phyloP scores from a whole-genome alignment of 1,284 basidiomycete species.

The Xerocomus cyaneibrunnescens region DNA sequence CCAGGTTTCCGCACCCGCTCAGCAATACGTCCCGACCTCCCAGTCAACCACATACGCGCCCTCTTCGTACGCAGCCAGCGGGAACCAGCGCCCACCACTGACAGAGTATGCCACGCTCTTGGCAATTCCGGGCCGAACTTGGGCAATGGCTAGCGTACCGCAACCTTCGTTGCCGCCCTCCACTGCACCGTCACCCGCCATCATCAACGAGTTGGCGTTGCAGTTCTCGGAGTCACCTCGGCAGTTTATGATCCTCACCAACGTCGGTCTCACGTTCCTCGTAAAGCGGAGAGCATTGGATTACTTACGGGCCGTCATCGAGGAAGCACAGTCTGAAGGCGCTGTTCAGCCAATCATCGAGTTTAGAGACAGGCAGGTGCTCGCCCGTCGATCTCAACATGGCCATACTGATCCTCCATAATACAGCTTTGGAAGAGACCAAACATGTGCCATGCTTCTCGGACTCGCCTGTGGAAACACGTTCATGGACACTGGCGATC shows the following conservation, averaged over 20 bases:
- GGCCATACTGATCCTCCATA: conserved; percentile 1
- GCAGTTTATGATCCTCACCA: conserved; percentile 86
- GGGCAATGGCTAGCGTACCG: conserved; percentile 71
- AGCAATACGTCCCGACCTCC: conserved; percentile 41
- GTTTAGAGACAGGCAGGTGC: conserved; percentile 64
- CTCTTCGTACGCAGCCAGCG: conserved; percentile 42
- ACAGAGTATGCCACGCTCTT: conserved; percentile 77
- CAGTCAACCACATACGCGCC: conserved; percentile 35
- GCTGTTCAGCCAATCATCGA: conserved; percentile 70
- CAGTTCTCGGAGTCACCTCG: conserved; percentile 73
- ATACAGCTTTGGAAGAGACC: conserved; percentile 79
- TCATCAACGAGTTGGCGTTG: conserved; percentile 77
- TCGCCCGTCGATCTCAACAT: conserved; percentile 4
- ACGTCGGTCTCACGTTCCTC: conserved; percentile 80
- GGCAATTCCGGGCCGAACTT: conserved; percentile 77
- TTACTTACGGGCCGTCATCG: conserved; percentile 71
- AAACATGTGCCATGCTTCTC: conserved; percentile 91
- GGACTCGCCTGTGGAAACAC: conserved; percentile 76
- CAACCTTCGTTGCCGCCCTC: conserved; percentile 36
- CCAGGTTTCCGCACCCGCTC: conserved; percentile 49
- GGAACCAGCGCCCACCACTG: conserved; percentile 57
- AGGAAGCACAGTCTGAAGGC: conserved; percentile 67
- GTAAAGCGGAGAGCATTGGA: conserved; percentile 85
- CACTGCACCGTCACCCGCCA: conserved; percentile 46
- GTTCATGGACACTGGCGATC: conserved; percentile 58